These are phyloP conservation scores for Daldinia childiae DNA, from an alignment of 495 filamentous ascomycete genomes.

Conservation along the genomic window DNA sequence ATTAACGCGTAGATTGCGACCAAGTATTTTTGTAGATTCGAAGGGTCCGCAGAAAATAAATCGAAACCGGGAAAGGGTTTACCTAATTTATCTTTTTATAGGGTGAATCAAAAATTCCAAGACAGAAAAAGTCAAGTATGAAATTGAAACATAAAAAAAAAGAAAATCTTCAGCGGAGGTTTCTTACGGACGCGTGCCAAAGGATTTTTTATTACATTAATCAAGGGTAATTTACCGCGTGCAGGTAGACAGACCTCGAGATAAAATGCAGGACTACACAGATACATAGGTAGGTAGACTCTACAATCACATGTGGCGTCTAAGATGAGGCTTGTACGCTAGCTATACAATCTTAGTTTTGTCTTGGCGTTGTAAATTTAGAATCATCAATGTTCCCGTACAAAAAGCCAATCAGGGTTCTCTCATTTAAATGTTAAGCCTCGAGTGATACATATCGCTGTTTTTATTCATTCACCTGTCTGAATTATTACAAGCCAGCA, in stretches of 20 bases:
- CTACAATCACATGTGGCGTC: slow-evolving; percentile 23
- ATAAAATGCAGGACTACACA: background rate
- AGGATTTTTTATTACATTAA: slow-evolving; percentile 29
- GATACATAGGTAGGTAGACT: too few relatives aligned
- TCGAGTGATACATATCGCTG: slow-evolving; percentile 4
- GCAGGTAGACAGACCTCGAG: slow-evolving; percentile 13
- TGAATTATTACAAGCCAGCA: background rate
- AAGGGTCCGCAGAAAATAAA: background rate
- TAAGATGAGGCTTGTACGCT: slow-evolving; percentile 25
- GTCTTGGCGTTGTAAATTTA: slow-evolving; percentile 38
- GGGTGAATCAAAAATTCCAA: background rate
- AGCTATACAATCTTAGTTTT: slow-evolving; percentile 29
- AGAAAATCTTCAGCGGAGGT: background rate
- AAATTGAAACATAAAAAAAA: background rate
- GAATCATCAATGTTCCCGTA: slow-evolving; percentile 11
- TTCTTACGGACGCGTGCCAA: slow-evolving; percentile 29
- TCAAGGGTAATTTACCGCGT: slow-evolving; percentile 26
- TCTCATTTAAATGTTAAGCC: slow-evolving; percentile 11
- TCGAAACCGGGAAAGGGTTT: background rate
- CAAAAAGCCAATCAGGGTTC: slow-evolving; percentile 7
- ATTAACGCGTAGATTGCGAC: slow-evolving; percentile 39
- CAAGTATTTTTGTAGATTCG: background rate
- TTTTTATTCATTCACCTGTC: background rate
- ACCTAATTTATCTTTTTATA: background rate
- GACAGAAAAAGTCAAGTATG: background rate